These are phyloP conservation scores for Crassisporium funariophilum DNA, from an alignment of 768 basidiomycete species.

Conservation along the genomic window DNA sequence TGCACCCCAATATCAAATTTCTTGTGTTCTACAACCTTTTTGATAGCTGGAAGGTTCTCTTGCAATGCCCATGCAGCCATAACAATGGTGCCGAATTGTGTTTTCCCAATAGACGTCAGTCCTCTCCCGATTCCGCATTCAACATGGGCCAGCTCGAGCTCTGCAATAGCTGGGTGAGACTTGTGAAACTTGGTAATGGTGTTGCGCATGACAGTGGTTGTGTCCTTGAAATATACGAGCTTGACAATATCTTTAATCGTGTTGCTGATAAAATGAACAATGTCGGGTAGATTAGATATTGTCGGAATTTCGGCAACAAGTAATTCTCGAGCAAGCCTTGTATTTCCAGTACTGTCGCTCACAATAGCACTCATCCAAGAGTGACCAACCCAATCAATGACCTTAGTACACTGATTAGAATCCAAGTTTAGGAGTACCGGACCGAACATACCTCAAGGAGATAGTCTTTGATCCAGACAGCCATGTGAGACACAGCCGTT, in stretches of 20 bases:
- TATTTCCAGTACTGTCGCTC: constrained; percentile 19
- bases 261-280: constrained; percentile 25
- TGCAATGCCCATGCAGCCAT: constrained; percentile 17
- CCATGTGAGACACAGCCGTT: not conserved
- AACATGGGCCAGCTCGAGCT: constrained; percentile 6
- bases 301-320: not conserved
- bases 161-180: constrained; percentile 10
- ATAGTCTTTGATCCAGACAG: not conserved
- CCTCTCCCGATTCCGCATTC: constrained; percentile 19
- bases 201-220: constrained; percentile 11
- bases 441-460: constrained; percentile 6
- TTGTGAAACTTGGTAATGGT: constrained; percentile 23
- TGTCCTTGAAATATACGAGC: constrained; percentile 19
- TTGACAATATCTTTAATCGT: constrained; percentile 21
- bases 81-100: constrained; percentile 20
- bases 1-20: constrained; percentile 8
- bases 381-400: constrained; percentile 16
- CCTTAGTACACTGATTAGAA: constrained; percentile 5
- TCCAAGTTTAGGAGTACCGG: constrained; percentile 7
- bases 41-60: constrained; percentile 16
- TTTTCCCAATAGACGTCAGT: constrained; percentile 29
- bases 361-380: constrained; percentile 14
- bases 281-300: constrained; percentile 18
- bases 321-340: constrained; percentile 16
- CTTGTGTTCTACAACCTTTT: constrained; percentile 5